Conservation (phyloP, 2,329 filamentous ascomycete genomes). For the Aspergillus fumigatus region DNA sequence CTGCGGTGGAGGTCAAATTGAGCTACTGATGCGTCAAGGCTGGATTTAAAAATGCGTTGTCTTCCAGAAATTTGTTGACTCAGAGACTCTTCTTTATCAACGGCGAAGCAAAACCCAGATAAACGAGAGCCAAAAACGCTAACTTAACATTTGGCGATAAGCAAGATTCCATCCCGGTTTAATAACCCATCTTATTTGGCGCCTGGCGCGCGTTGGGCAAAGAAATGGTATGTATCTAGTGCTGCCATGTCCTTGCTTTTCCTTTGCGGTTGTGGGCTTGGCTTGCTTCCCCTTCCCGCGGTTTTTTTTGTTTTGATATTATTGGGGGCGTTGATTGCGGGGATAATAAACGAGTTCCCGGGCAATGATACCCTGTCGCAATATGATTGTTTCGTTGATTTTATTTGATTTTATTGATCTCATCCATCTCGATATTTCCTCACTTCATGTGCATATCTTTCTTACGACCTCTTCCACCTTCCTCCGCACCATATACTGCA, state of each 20-base stretch:
- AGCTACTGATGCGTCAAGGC: slow-evolving; percentile 46
- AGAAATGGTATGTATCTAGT: slow-evolving; percentile 1
- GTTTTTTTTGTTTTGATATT: too few species aligned
- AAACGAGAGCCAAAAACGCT: not conserved
- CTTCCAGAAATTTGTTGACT: not conserved
- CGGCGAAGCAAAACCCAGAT: not conserved
- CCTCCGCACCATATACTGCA: slow-evolving; percentile 9
- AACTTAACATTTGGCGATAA: not conserved
- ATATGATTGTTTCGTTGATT: slow-evolving; percentile 16
- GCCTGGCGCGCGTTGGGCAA: slow-evolving; percentile 19
- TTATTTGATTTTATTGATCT: slow-evolving; percentile 3
- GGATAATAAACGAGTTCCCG: slow-evolving; percentile 40
- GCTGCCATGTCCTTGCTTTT: slow-evolving; percentile 1
- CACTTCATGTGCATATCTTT: slow-evolving; percentile 21
- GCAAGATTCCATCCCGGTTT: not conserved
- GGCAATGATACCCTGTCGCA: slow-evolving; percentile 37
- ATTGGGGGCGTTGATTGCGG: slow-evolving; percentile 32
- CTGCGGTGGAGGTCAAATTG: slow-evolving; percentile 49
- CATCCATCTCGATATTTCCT: slow-evolving; percentile 10
- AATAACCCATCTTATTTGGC: slow-evolving; percentile 2
- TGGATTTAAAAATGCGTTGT: not conserved
- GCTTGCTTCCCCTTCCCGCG: slow-evolving; percentile 1
- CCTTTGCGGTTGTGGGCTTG: slow-evolving; percentile 7
- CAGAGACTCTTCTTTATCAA: not conserved
- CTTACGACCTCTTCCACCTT: slow-evolving; percentile 9